Conservation (phyloP, 2,329 filamentous ascomycete genomes). For the Zymoseptoria crescenta region DNA sequence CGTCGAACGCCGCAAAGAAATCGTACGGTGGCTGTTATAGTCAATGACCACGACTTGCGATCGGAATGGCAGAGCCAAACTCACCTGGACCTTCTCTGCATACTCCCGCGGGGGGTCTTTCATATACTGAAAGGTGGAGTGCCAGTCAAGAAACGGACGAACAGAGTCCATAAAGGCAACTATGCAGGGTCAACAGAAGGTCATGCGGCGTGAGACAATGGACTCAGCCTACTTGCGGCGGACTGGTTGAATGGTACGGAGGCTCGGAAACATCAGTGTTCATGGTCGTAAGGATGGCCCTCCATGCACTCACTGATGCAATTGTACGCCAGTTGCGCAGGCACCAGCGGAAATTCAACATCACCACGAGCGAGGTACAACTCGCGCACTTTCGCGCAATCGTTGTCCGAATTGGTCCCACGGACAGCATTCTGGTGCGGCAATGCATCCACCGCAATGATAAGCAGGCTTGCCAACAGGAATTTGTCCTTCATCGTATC, state of each 20-base stretch:
- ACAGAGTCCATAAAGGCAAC: slow-evolving; percentile 36
- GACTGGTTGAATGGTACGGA: slow-evolving; percentile 40
- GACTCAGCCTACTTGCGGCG: slow-evolving; percentile 16
- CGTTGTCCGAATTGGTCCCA: slow-evolving; percentile 4
- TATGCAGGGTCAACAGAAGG: slow-evolving; percentile 19
- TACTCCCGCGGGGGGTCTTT: slow-evolving; percentile 41
- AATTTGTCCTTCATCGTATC: not conserved
- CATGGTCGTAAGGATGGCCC: not conserved
- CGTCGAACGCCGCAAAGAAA: slow-evolving; percentile 32
- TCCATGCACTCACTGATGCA: slow-evolving; percentile 30
- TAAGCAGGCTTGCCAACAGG: not conserved
- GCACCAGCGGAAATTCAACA: slow-evolving; percentile 31
- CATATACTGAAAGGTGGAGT: slow-evolving; percentile 38
- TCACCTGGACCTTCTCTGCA: slow-evolving; percentile 32
- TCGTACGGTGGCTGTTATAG: slow-evolving; percentile 33
- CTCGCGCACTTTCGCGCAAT: slow-evolving; percentile 23
- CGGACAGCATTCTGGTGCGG: too few relatives aligned
- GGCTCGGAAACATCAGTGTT: not conserved
- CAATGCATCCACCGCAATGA: not conserved
- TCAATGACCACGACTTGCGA: not conserved
- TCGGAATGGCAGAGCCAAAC: not conserved
- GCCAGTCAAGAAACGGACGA: slow-evolving; percentile 41
- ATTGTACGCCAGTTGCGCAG: slow-evolving; percentile 39
- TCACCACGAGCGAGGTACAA: slow-evolving; percentile 8
- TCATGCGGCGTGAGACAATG: not conserved